A percentile compares a stretch with the other conserved stretches of the same genome.
phyloP scores from a whole-genome alignment of 2,329 filamentous ascomycete species.

The Alternaria triticimaculans region DNA sequence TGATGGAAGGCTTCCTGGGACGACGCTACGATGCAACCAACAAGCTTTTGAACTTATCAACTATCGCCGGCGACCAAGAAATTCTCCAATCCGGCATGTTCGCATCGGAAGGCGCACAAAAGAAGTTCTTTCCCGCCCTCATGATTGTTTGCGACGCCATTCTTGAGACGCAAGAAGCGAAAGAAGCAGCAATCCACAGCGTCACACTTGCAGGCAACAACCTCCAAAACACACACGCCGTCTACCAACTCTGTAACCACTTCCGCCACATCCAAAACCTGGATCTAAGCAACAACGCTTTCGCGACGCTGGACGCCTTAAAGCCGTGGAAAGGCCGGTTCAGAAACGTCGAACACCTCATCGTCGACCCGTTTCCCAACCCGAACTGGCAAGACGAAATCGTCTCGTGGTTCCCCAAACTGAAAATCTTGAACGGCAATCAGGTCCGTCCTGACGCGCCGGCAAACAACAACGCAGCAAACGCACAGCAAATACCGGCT shows the following conservation, averaged over 20 bases:
- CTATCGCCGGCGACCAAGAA: constrained; percentile 73
- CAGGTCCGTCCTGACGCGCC: constrained; percentile 73
- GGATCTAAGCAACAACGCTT: constrained; percentile 83
- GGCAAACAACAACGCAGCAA: constrained; percentile 13
- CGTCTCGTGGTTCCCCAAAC: constrained; percentile 80
- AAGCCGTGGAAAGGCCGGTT: constrained; percentile 82
- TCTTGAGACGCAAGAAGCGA: constrained; percentile 75
- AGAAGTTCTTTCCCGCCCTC: constrained; percentile 90
- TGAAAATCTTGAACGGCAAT: constrained; percentile 77
- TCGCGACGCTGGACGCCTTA: constrained; percentile 71
- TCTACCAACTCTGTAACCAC: constrained; percentile 77
- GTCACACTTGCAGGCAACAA: constrained; percentile 83
- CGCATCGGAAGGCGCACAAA: constrained; percentile 70
- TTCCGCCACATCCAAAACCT: constrained; percentile 88
- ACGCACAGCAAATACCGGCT: constrained; percentile 5
- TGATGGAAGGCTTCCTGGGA: constrained; percentile 73
- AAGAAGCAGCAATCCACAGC: constrained; percentile 79
- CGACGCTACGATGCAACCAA: constrained; percentile 73
- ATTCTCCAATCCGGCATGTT: constrained; percentile 80
- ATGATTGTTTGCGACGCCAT: constrained; percentile 84
- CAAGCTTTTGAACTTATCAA: constrained; percentile 85
- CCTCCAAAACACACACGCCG: constrained; percentile 72
- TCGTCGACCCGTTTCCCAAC: constrained; percentile 61
- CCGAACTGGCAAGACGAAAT: constrained; percentile 70
- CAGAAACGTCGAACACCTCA: constrained; percentile 77